Base-by-base conservation (phyloP, 805 yeast genomes). In the Saccharomycopsis sp. region DNA sequence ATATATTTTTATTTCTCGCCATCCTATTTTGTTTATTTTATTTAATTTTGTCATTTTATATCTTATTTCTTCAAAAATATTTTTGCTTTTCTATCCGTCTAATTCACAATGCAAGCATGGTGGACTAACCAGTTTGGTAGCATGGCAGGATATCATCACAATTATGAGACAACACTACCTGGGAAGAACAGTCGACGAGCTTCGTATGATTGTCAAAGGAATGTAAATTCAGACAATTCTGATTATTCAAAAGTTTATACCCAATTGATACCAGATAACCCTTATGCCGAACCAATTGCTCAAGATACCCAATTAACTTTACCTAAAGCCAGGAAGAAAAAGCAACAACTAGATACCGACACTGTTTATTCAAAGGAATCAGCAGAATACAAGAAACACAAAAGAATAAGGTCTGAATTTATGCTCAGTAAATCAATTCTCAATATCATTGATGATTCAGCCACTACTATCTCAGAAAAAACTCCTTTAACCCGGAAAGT, bases 101-200 rank as follows among this genome's bases (percentile, higher is more conserved):
- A 31, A 31, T 17, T 16, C 36, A 8, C 14, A 14, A 43, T 43
- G 47, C 47, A 43, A 38, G 42, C 47, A 17, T 43, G 47, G 47
- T 43, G 47, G 47, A 38, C 23, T 6, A 13, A 22, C 8, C 29
- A 43, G 28, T 43, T 22, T 29, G 47, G 47, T 4, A 20, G 33
- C 21, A 16, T 31, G 4, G 40, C 37, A 13, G 17, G n/a, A n/a
- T n/a, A n/a, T n/a, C n/a, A n/a, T n/a, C n/a, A n/a, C n/a, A n/a
- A n/a, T n/a, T n/a, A n/a, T n/a, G n/a, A n/a, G n/a, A n/a, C n/a
- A n/a, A n/a, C n/a, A n/a, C n/a, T n/a, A n/a, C n/a, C n/a, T n/a
- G n/a, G n/a, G n/a, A n/a, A n/a, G n/a, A n/a, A n/a, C n/a, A n/a
- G n/a, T n/a, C n/a, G n/a, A n/a, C n/a, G n/a, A n/a, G n/a, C n/a